Base-by-base conservation (phyloP, 2,329 filamentous ascomycete species). In the Pseudogymnoascus sp. region DNA sequence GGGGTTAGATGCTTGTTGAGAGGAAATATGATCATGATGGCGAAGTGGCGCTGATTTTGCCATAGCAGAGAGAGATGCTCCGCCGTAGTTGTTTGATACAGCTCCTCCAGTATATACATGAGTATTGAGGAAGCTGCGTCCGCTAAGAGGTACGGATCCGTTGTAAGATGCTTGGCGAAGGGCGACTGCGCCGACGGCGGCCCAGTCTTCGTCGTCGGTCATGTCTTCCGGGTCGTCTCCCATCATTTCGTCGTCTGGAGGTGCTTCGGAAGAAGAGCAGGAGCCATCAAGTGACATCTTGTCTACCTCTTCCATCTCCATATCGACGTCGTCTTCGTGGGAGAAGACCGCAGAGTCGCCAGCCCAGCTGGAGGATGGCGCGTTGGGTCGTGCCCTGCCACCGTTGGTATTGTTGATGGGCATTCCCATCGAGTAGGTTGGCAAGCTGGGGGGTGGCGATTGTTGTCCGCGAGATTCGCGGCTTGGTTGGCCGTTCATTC, bases 151-250 rank as follows among this genome's bases (percentile, higher is more conserved):
- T 77, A 84, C 78, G 69, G 79, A 82, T 70, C 77, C 82, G 62
- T 82, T 80, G 70, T 87, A 87, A 5, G 85, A 88, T 59, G 82
- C 82, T 64, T 84, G 84, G 67, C 93, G 87, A 69, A 97, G 83
- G 68, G 91, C 90, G 62, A 89, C 91, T 31, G 93, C 91, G 62
- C 92, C 93, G 66, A 96, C 89, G 61, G 89, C 86, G 56, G 90
- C 91, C 93, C 93, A 97, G 76, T 97, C 93, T 76, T 97, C 93
- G 73, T 97, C 91, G 73, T 97, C 95, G 23, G 95, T 97, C 65
- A 90, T 84, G 72, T 96, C 91, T 68, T 89, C 88, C 65, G 90
- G 86, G 72, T 96, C 89, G 69, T 91, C 88, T 69, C 87, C 86
- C 78, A 87, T 84, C 77, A 75, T 81, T 68, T 87, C 83, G 64